Conservation (phyloP, 441 rosid genomes). For the Jatropha multifida region DNA sequence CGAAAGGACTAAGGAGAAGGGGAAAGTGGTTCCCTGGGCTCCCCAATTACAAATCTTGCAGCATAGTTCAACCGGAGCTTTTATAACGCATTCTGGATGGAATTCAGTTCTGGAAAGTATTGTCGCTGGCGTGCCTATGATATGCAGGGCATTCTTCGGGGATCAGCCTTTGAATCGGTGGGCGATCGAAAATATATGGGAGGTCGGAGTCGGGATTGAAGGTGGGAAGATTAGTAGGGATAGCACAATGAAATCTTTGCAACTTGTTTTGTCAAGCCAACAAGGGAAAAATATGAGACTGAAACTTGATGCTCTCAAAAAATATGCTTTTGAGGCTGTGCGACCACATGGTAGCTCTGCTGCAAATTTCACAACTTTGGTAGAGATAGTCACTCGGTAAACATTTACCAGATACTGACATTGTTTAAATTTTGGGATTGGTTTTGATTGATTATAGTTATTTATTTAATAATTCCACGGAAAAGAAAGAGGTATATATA, state of each 20-base stretch:
- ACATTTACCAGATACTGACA: not conserved
- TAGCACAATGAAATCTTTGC: conserved; percentile 26
- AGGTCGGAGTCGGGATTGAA: conserved; percentile 36
- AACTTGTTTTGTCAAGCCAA: conserved; percentile 24
- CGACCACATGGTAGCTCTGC: conserved; percentile 35
- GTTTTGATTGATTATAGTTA: not conserved
- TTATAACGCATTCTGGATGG: conserved; percentile 54
- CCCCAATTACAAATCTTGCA: conserved; percentile 42
- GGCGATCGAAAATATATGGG: conserved; percentile 38
- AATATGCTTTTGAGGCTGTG: conserved; percentile 35
- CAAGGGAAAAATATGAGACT: conserved; percentile 41
- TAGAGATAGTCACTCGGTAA: conserved; percentile 23
- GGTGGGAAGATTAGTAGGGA: conserved; percentile 36
- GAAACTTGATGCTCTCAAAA: conserved; percentile 19
- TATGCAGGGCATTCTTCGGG: conserved; percentile 49
- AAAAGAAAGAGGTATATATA: no score
- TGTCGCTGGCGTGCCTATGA: conserved; percentile 44
- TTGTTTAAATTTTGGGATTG: not conserved
- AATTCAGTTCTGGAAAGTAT: conserved; percentile 49
- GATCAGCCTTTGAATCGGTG: conserved; percentile 42
- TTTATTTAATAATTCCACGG: no score
- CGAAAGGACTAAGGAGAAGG: conserved; percentile 29
- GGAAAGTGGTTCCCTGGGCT: conserved; percentile 50
- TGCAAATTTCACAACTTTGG: conserved; percentile 32
- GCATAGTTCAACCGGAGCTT: conserved; percentile 39